These are phyloP conservation scores for Incumbomyces lentus DNA, from an alignment of 2,329 filamentous ascomycete genomes.

Conservation along the genomic window DNA sequence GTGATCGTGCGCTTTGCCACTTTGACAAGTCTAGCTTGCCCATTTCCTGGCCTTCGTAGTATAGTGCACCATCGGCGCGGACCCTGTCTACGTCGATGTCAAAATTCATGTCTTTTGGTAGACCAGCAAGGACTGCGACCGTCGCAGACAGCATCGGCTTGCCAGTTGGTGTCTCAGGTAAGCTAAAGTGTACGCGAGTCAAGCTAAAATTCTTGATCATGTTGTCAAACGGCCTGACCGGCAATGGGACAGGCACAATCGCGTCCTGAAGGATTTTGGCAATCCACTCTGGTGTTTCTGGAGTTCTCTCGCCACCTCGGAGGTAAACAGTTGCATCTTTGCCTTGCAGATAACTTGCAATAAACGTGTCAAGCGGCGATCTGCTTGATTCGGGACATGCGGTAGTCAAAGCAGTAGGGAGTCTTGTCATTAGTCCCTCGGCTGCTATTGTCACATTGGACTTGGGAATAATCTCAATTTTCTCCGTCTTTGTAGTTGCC, in stretches of 20 bases:
- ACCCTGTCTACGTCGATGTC: constrained; percentile 67
- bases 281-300: constrained; percentile 71
- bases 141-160: constrained; percentile 74
- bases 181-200: constrained; percentile 70
- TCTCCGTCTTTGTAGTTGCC: constrained; percentile 61
- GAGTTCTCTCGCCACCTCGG: constrained; percentile 59
- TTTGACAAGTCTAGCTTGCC: constrained; percentile 67
- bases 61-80: constrained; percentile 67
- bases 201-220: constrained; percentile 82
- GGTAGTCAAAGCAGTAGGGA: constrained; percentile 63
- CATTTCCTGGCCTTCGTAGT: constrained; percentile 66
- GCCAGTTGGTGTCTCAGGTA: constrained; percentile 72
- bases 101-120: constrained; percentile 83
- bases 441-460: constrained; percentile 59
- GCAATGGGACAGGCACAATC: constrained; percentile 73
- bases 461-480: constrained; percentile 57
- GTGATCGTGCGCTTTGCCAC: constrained; percentile 80
- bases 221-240: constrained; percentile 68
- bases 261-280: constrained; percentile 69
- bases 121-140: constrained; percentile 63
- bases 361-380: constrained; percentile 74
- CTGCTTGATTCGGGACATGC: constrained; percentile 65
- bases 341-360: constrained; percentile 73
- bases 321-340: constrained; percentile 71
- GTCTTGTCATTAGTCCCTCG: constrained; percentile 58